These are phyloP conservation scores for Aspergillus ochraceus DNA, from an alignment of 2,329 filamentous ascomycete species.

Conservation along the genomic window DNA sequence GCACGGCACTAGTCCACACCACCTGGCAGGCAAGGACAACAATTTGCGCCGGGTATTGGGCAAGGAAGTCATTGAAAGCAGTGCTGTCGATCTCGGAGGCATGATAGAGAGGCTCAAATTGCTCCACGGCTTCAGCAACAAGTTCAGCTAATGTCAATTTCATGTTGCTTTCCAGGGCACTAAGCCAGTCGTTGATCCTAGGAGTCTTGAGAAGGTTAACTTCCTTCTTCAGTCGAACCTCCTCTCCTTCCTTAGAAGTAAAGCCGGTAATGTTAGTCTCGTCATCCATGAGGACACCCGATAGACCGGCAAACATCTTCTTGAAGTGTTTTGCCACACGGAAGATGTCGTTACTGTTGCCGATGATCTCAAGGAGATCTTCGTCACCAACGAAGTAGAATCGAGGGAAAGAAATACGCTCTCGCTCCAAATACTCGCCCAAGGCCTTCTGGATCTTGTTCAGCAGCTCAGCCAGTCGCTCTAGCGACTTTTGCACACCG, in stretches of 20 bases:
- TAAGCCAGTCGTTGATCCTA: conserved; percentile 98
- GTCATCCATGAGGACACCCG: conserved; percentile 86
- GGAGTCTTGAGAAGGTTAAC: conserved; percentile 92
- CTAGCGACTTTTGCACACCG: conserved; percentile 91
- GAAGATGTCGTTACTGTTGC: conserved; percentile 95
- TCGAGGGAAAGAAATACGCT: conserved; percentile 93
- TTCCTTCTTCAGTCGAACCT: conserved; percentile 81
- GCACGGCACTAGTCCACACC: conserved; percentile 87
- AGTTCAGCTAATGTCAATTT: conserved; percentile 90
- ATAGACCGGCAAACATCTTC: conserved; percentile 99
- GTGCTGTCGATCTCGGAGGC: conserved; percentile 68
- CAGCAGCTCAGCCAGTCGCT: conserved; percentile 91
- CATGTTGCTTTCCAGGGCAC: conserved; percentile 88
- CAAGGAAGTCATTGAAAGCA: conserved; percentile 77
- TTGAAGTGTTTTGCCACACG: conserved; percentile 98
- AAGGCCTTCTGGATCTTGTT: conserved; percentile 99
- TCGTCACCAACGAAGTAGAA: conserved; percentile 99
- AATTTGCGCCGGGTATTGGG: conserved; percentile 85
- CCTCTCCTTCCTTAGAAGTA: conserved; percentile 92
- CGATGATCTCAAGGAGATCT: conserved; percentile 97
- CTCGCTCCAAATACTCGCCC: conserved; percentile 96
- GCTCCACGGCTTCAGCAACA: conserved; percentile 78
- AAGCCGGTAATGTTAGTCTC: conserved; percentile 87
- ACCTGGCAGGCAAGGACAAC: conserved; percentile 92
- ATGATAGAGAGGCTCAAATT: conserved; percentile 77